Conservation (phyloP, 225 moss, liverwort and hornwort genomes). For the Ulota crispa region DNA sequence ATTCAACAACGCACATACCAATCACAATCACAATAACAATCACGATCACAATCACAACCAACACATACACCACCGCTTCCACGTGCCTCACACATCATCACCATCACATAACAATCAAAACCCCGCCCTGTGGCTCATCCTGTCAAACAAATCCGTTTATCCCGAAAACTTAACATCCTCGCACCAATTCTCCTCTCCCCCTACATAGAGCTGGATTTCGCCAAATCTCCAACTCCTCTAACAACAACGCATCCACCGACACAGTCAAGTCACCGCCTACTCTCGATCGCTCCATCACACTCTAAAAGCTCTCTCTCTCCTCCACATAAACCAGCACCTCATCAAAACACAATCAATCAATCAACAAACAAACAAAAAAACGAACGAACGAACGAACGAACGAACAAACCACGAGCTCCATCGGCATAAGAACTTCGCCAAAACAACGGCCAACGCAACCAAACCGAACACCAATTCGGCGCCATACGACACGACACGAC, state of each 20-base stretch:
- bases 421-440: neutral
- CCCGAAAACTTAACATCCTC: neutral
- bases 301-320: neutral
- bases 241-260: neutral
- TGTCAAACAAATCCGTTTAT: neutral
- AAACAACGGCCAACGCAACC: neutral
- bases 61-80: neutral
- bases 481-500: neutral
- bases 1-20: neutral
- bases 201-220: neutral
- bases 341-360: neutral
- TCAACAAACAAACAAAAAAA: too few relatives aligned
- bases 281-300: neutral
- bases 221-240: neutral
- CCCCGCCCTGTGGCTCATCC: neutral
- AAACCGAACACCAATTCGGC: neutral
- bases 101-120: neutral
- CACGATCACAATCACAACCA: neutral
- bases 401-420: neutral
- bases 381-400: too few relatives aligned
- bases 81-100: neutral
- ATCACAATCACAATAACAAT: neutral
- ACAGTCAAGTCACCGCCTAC: neutral
- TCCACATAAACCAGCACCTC: neutral
- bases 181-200: neutral